Base-by-base conservation (phyloP, 2,329 filamentous ascomycete genomes). In the Plenodomus biglobosus region DNA sequence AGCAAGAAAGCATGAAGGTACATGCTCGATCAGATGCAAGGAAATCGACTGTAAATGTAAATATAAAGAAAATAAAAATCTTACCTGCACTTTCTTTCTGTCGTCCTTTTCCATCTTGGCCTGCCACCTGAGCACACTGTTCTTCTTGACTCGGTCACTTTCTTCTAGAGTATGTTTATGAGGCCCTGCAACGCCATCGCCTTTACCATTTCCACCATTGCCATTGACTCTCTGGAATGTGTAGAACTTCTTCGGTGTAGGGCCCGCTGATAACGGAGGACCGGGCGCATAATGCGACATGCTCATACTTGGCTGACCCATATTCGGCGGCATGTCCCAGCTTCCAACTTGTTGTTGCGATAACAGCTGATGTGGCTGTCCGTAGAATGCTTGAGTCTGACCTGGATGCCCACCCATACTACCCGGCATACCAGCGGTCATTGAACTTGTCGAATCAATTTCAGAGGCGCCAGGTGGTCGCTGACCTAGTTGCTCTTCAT, bases 121-220 rank as follows among this genome's bases (percentile, higher is more conserved):
- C 45, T 87, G 62, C 69, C 79, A 81, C 56, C 88, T 77, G 66
- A 87, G 79, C 5, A 91, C 85, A 55, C 84, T 90, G 54, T 88
- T 91, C 75, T 89, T 91, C 75, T 92, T 92, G 30, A 92, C 86
- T 52, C 85, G 81, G 65, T 92, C 88, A 61, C 87, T 91, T 59
- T 86, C 86, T 45, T 83, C 83, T 7, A 92, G 71, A 0, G 80
- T 81, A 69, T 92, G 88, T 59, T 86, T 86, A 67, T 92, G 88
- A n/a, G 85, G 84, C 8, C 86, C 86, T 17, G 83, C 79, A 38
- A 86, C 79, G 6, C 84, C 85, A 56, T 88, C 86, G 18, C 82
- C 81, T 67, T 87, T 87, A 2, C 85, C 86, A 64, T 88, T 89
- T 0, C 81, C 84, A 1, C 85, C 86, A 61, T 88, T 90, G 0